Percentiles rank a stretch among this genome's conserved stretches.
These are phyloP conservation scores for Oryza punctata DNA, from an alignment of 176 grass and related monocot genomes.

Conservation along the genomic window DNA sequence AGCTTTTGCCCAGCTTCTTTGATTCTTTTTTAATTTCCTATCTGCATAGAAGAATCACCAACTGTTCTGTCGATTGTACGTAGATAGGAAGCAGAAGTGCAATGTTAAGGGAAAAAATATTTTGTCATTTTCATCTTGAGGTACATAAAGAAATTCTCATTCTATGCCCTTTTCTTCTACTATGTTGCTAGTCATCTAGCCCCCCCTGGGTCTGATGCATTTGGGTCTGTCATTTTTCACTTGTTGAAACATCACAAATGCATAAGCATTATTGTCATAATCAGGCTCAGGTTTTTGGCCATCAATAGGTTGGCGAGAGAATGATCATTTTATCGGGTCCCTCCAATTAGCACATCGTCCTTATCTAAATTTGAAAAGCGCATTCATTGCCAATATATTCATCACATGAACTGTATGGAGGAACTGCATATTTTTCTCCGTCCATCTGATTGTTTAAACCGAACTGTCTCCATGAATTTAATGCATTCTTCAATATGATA, in stretches of 20 bases:
- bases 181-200: background rate
- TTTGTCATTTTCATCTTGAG: constrained; percentile 25
- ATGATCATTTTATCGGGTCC: constrained; percentile 15
- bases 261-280: background rate
- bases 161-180: background rate
- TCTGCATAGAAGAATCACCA: constrained; percentile 40
- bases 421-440: constrained; percentile 9
- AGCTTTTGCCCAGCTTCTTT: constrained; percentile 42
- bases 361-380: constrained; percentile 29
- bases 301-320: background rate
- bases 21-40: constrained; percentile 36
- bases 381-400: constrained; percentile 49
- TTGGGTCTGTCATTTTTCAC: background rate
- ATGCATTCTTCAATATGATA: constrained; percentile 29
- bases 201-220: background rate
- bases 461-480: constrained; percentile 18
- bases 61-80: constrained; percentile 26
- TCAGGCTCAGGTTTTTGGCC: background rate
- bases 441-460: constrained; percentile 24
- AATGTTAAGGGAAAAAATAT: constrained; percentile 8
- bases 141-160: constrained; percentile 27
- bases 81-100: constrained; percentile 31
- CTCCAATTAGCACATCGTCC: constrained; percentile 13
- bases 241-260: background rate
- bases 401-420: constrained; percentile 42